Conservation (phyloP, 2,329 filamentous ascomycete genomes). For the Nannizziopsis arthrosporioides region DNA sequence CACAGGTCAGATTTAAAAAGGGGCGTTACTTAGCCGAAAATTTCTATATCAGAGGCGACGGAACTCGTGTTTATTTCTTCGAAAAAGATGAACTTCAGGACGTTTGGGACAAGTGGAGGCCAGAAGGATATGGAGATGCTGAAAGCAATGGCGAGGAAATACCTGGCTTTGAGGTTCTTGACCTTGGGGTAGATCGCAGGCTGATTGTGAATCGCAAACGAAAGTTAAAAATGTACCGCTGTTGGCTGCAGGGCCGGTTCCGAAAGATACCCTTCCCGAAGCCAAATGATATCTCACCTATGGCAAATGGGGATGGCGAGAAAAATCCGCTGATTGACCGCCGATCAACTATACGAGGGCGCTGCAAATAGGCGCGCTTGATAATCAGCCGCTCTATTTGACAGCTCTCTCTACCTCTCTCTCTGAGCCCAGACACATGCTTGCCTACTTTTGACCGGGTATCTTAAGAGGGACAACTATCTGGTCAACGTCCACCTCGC, state of each 20-base stretch:
- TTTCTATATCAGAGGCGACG: constrained; percentile 92
- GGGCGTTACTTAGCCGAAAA: constrained; percentile 89
- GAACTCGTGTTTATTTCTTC: constrained; percentile 95
- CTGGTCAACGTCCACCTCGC: too few species aligned
- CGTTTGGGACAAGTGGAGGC: constrained; percentile 57
- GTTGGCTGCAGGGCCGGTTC: constrained; percentile 51
- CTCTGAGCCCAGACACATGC: too few species aligned
- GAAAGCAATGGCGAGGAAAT: constrained; percentile 13
- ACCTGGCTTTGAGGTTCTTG: constrained; percentile 54
- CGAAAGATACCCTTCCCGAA: constrained; percentile 12
- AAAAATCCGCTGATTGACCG: too few species aligned
- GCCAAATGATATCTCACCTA: neutral
- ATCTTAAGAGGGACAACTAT: too few species aligned
- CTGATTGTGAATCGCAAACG: constrained; percentile 84
- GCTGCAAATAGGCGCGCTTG: neutral
- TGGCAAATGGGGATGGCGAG: too few species aligned
- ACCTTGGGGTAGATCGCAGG: constrained; percentile 74
- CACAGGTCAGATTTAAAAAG: constrained; percentile 95
- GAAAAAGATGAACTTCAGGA: constrained; percentile 67
- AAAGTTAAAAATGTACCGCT: constrained; percentile 95
- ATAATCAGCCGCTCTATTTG: too few species aligned
- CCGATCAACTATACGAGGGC: neutral
- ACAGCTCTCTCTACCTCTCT: too few species aligned
- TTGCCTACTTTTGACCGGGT: too few species aligned
- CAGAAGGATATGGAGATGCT: constrained; percentile 13